A percentile compares a stretch with the other conserved stretches of the same genome.
These are phyloP conservation scores for Trichoderma erinaceum DNA, from an alignment of 495 filamentous ascomycete genomes.

Conservation along the genomic window DNA sequence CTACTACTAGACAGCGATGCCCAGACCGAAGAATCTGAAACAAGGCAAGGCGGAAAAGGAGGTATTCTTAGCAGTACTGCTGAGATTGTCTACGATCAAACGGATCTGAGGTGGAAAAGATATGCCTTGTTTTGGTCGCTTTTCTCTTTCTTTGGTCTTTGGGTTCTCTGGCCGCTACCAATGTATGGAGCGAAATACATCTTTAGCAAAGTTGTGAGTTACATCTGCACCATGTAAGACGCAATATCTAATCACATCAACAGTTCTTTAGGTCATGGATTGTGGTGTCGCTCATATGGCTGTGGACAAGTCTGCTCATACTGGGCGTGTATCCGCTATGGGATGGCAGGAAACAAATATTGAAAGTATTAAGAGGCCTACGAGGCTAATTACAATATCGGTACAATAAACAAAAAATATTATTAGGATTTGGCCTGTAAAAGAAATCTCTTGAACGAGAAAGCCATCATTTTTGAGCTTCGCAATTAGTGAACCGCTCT, in stretches of 20 bases:
- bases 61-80: background rate
- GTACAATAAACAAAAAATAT: no score
- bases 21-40: constrained; percentile 28
- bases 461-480: background rate
- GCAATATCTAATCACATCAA: background rate
- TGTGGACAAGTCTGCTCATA: background rate
- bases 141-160: constrained; percentile 27
- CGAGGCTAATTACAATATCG: background rate
- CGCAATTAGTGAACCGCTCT: background rate
- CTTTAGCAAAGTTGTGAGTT: constrained; percentile 48
- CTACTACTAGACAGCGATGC: background rate
- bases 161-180: constrained; percentile 77
- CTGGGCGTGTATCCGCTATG: background rate
- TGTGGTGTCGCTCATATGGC: background rate
- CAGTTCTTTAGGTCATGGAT: constrained; percentile 2
- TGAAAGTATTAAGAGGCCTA: background rate
- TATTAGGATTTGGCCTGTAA: no score
- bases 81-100: background rate
- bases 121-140: constrained; percentile 9
- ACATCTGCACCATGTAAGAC: background rate
- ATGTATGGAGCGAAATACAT: constrained; percentile 71
- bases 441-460: background rate
- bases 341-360: background rate
- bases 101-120: background rate
- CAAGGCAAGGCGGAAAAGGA: constrained; percentile 28